These are phyloP conservation scores for Mentha longifolia DNA, from an alignment of 257 asterid genomes.

Conservation along the genomic window DNA sequence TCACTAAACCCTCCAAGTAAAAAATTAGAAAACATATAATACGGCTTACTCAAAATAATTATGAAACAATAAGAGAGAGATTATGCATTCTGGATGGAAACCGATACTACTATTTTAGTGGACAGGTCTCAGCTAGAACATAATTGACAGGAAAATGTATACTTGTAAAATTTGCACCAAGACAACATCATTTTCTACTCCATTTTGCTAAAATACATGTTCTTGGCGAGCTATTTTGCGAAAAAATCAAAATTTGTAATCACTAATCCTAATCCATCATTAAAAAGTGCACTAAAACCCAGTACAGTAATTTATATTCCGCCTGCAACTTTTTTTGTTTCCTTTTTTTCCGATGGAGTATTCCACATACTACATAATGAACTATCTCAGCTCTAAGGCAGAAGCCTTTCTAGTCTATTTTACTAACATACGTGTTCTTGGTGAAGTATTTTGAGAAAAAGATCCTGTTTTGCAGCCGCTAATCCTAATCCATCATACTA, in stretches of 20 bases:
- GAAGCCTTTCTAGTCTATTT: no score
- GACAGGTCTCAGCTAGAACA: neutral
- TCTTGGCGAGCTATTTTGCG: no score
- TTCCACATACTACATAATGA: no score
- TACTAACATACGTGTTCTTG: neutral
- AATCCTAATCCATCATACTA: conserved; percentile 11
- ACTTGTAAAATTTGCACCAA: neutral
- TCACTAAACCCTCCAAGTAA: neutral
- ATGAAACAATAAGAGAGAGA: neutral
- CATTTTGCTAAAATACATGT: neutral
- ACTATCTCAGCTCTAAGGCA: no score
- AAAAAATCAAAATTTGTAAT: no score
- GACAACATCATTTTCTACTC: neutral
- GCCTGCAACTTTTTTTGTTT: no score
- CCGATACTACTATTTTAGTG: neutral
- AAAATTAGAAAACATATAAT: neutral
- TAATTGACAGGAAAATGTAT: neutral
- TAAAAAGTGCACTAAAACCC: no score
- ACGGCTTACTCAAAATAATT: neutral
- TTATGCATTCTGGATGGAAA: neutral
- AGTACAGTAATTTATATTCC: no score
- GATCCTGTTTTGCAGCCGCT: neutral
- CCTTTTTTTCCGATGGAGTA: no score
- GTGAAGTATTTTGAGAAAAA: neutral
- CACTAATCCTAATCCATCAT: no score